Base-by-base conservation (phyloP, 2,329 filamentous ascomycete species). In the Gnomoniopsis smithogilvyi region DNA sequence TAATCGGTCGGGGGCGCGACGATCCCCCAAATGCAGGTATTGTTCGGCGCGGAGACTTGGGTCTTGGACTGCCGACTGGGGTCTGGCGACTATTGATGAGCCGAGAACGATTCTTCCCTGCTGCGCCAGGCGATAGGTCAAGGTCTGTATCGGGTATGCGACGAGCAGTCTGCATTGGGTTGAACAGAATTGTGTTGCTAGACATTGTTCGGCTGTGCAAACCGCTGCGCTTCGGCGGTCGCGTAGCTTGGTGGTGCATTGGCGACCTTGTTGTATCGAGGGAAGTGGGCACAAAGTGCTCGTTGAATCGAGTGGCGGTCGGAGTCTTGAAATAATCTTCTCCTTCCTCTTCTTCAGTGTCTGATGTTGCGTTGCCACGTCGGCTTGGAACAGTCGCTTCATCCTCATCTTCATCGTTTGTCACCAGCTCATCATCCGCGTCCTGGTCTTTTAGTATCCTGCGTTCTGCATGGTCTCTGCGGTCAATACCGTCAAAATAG, bases 351-450 rank as follows among this genome's bases (percentile, higher is more conserved):
- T 69, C 70, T 12, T 72, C 71, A 22, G 69, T 66, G 17, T 36
- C 30, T 6, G 59, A 60, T 30, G 45, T 59, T n/a, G 41, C 36
- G 14, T 52, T 50, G 33, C 59, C 59, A 2, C 22, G 62, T 67
- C 59, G 59, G 68, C 56, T 64, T 64, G 45, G 65, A 62, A 64
- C 54, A 70, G 61, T 71, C 58, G 30, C 59, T 17, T 80, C 77
- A 52, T 85, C 80, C 57, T 84, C 83, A 46, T 88, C 85, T 58
- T 93, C 89, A 58, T 92, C 90, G 58, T 92, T 90, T 3, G 90
- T 93, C 14, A 90, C 82, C n/a, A 93, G 78, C 71, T 97, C 93
- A 67, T 96, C 93, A 67, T 97, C 93, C 0, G 92, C 91, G 69
- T 96, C 92, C 7, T 88, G 91, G 67, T 95, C 91, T 64, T 81